Evolutionary conservation across 305 asterid species (phyloP).

Genomic region (Fraxinus dipetala): DNA sequence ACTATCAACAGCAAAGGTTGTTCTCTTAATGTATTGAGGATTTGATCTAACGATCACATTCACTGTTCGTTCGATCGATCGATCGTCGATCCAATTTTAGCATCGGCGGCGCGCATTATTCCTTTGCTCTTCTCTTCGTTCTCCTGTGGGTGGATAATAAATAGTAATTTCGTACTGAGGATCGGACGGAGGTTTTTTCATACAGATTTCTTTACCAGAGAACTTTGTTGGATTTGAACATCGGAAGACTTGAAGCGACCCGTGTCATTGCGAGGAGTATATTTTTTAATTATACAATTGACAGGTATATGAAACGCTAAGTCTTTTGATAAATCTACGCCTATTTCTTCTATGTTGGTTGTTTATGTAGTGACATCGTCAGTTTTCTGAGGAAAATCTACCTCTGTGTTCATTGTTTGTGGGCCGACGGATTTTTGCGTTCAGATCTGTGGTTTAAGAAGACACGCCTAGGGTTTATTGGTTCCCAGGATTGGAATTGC

Average conservation of each 20-base stretch:
- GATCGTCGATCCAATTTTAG: neutral
- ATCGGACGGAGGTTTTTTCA: neutral
- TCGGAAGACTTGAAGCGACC: neutral
- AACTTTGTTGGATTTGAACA: neutral
- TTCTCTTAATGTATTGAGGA: neutral
- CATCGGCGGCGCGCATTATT: neutral
- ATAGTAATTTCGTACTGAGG: neutral
- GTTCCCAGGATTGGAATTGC: slow-evolving; percentile 25
- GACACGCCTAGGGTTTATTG: slow-evolving; percentile 22
- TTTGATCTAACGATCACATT: neutral
- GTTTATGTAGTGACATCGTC: slow-evolving; percentile 29
- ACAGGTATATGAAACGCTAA: slow-evolving; percentile 48
- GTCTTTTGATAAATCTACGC: slow-evolving; percentile 35
- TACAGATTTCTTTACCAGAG: neutral
- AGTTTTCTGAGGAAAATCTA: slow-evolving; percentile 24
- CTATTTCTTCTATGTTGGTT: slow-evolving; percentile 35
- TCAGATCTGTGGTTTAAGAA: slow-evolving; percentile 29
- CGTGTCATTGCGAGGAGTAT: slow-evolving; percentile 18
- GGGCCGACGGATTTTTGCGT: neutral
- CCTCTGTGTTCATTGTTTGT: neutral
- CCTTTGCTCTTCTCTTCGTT: neutral
- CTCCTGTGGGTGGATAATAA: neutral
- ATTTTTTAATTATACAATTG: neutral
- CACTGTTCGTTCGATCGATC: neutral
- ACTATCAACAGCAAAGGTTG: neutral